Conservation (phyloP, 2,329 filamentous ascomycete species). For the Curvularia sp. region DNA sequence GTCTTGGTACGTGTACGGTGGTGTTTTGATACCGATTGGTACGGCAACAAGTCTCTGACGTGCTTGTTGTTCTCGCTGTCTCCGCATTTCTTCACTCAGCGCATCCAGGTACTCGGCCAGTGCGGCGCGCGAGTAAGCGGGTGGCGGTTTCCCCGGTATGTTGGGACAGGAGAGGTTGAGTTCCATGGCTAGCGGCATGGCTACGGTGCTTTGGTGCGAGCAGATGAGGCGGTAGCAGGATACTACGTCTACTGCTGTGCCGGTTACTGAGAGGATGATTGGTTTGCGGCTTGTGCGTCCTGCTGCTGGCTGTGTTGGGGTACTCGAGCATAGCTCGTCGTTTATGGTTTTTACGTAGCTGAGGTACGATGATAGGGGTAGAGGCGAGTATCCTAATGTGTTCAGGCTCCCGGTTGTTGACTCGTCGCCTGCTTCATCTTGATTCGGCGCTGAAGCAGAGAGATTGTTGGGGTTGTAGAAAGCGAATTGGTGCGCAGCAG, state of each 20-base stretch:
- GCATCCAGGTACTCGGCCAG: conserved; percentile 64
- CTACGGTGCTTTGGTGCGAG: conserved; percentile 39
- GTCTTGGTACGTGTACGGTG: conserved; percentile 74
- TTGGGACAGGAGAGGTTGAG: conserved; percentile 83
- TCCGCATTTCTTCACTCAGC: conserved; percentile 50
- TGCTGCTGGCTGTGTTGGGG: conserved; percentile 3
- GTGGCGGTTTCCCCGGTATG: conserved; percentile 71
- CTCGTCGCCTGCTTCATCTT: conserved; percentile 25
- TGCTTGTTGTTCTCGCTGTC: neutral
- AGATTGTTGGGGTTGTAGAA: conserved; percentile 65
- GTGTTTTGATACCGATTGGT: conserved; percentile 73
- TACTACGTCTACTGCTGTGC: conserved; percentile 64
- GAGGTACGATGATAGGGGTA: conserved; percentile 67
- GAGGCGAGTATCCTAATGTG: conserved; percentile 76
- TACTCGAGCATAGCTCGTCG: conserved; percentile 26
- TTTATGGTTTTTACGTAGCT: conserved; percentile 60
- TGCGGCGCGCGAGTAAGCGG: conserved; percentile 67
- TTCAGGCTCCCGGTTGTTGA: conserved; percentile 61
- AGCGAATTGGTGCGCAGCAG: conserved; percentile 66
- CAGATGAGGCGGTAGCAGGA: conserved; percentile 63
- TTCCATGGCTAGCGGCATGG: conserved; percentile 70
- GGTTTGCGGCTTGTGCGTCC: conserved; percentile 56
- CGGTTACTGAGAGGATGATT: conserved; percentile 75
- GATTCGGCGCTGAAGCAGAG: conserved; percentile 27
- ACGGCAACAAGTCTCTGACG: conserved; percentile 39